A percentile compares a stretch with the other conserved stretches of the same genome.
Evolutionary conservation across 257 asterid genomes (phyloP).

Genomic region (Scutellaria baicalensis): DNA sequence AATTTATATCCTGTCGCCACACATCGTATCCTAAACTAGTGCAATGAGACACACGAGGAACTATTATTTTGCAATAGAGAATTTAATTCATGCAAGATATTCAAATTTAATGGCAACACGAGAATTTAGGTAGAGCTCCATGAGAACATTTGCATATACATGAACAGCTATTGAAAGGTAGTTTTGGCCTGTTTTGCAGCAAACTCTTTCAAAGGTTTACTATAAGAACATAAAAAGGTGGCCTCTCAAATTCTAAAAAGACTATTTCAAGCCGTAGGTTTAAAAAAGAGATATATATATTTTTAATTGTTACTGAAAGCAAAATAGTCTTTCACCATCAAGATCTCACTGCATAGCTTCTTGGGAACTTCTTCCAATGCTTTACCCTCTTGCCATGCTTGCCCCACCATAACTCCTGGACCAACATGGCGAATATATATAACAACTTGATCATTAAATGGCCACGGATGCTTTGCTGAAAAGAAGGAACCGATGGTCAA

Average conservation of each 20-base stretch:
- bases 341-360: slow-evolving; percentile 64
- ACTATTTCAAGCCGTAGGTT: background rate
- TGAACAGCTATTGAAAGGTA: no score
- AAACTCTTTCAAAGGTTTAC: no score
- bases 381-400: slow-evolving; percentile 91
- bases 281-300: background rate
- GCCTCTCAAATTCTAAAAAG: no score
- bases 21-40: no score
- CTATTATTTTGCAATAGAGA: no score
- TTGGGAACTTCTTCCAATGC: slow-evolving; percentile 63
- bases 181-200: no score
- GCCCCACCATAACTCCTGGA: slow-evolving; percentile 82
- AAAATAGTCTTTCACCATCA: slow-evolving; percentile 67
- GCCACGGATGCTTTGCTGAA: slow-evolving; percentile 82
- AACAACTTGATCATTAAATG: slow-evolving; percentile 66
- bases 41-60: no score
- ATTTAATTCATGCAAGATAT: no score
- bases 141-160: no score
- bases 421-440: slow-evolving; percentile 68
- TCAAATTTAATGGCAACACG: no score
- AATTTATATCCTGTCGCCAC: no score
- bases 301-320: background rate
- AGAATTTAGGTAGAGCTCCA: no score
- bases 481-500: background rate
- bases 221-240: background rate